Base-by-base conservation (phyloP, 768 basidiomycete genomes). In the Auricularia sp. region DNA sequence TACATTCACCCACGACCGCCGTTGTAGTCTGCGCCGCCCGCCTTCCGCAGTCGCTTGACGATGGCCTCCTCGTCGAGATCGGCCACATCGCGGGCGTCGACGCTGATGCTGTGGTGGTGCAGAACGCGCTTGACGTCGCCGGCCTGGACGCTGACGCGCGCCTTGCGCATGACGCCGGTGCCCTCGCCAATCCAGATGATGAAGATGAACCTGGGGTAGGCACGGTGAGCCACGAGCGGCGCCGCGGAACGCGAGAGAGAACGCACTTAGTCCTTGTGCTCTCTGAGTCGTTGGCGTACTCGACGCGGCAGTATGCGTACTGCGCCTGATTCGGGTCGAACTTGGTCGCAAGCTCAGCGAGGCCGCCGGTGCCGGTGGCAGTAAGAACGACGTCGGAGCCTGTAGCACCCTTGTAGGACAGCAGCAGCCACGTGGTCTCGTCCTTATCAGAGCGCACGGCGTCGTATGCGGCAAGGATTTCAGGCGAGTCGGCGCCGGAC, bases 1-100 rank as follows among this genome's bases (percentile, higher is more conserved):
- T 29, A 29, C 14, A 51, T 51, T 51, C 47, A 51, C 18, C 47
- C 47, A 6, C 47, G 21, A 8, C 34, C 86, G 61, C 91, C 89
- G 74, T 93, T 91, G 76, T 93, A 92, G 74, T 88, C 92, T 39
- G 91, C 91, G 64, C 91, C 91, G 68, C 91, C 91, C 68, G 88
- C 94, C 83, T 91, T 91, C 74, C 93, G 83, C 75, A 97, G 78
- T 67, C 85, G 83, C 56, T 81, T 75, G 54, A 98, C 80, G 71
- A 98, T 93, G 3, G 90, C 87, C 61, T 88, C 91, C 81, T 95
- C 90, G 68, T 86, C 87, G 66, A 98, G 75, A 75, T 97, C 94
- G 62, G 89, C 87, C 73, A 82, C 84, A 73, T 91, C 87, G 62
- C 83, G 81, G 42, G 93, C 93, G 14, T 91, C 81, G 64, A 98